Evolutionary conservation across 306 rosid genomes (phyloP).

Genomic region (Rosa lucieae): DNA sequence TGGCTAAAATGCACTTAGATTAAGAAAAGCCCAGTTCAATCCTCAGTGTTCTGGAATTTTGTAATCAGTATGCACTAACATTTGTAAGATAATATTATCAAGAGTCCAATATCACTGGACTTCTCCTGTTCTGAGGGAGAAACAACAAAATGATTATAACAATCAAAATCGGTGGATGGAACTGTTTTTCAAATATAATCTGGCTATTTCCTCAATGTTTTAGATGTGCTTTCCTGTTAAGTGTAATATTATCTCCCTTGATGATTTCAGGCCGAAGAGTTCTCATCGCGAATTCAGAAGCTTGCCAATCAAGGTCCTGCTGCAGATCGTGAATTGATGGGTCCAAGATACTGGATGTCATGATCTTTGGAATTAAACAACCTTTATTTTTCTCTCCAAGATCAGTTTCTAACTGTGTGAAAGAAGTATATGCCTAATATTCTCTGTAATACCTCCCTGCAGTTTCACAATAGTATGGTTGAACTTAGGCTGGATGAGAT

Average conservation of each 20-base stretch:
- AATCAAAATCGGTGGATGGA: neutral
- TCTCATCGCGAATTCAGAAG: constrained; percentile 84
- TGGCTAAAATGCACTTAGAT: neutral
- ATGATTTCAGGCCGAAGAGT: constrained; percentile 78
- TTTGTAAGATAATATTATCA: neutral
- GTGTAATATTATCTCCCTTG: constrained; percentile 30
- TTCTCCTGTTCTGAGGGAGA: neutral
- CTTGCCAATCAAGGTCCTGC: constrained; percentile 70
- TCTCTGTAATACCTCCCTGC: neutral
- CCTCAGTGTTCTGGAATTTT: neutral
- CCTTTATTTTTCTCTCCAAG: neutral
- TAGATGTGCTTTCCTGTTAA: neutral
- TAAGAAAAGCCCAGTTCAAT: neutral
- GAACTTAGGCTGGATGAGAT: neutral
- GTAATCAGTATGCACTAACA: neutral
- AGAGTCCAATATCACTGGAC: neutral
- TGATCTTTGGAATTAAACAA: constrained; percentile 30
- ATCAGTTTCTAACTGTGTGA: constrained; percentile 2
- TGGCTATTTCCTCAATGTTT: neutral
- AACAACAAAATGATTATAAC: neutral
- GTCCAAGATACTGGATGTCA: constrained; percentile 62
- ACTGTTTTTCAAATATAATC: neutral
- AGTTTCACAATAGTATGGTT: neutral
- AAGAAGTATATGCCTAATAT: constrained; percentile 9
- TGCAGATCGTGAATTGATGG: constrained; percentile 55